phyloP scores from a whole-genome alignment of 2,329 filamentous ascomycete genomes.

The Arachnomyces sp. region DNA sequence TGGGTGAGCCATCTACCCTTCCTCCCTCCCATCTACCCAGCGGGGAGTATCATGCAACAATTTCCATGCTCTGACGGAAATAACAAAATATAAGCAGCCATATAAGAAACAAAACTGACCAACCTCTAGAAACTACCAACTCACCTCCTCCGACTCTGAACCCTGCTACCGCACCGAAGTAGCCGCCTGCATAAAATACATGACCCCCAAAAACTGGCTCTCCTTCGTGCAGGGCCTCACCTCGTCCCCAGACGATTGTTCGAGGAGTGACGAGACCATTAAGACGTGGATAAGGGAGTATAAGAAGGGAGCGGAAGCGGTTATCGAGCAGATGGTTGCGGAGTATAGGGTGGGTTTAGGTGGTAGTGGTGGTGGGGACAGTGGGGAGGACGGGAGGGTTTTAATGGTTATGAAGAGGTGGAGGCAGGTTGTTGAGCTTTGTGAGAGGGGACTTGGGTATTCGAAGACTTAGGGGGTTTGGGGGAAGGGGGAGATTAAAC shows the following conservation, averaged over 20 bases:
- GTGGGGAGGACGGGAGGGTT: slow-evolving; percentile 16
- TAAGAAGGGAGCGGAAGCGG: slow-evolving; percentile 25
- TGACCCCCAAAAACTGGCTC: slow-evolving; percentile 32
- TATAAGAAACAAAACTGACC: not conserved
- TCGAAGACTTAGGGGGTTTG: not conserved
- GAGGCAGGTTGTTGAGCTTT: slow-evolving; percentile 32
- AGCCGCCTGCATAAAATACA: slow-evolving; percentile 33
- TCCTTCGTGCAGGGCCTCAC: slow-evolving; percentile 32
- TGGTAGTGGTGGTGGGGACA: not conserved
- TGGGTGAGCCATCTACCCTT: slow-evolving; percentile 22
- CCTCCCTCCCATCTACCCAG: not conserved
- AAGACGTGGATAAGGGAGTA: slow-evolving; percentile 29
- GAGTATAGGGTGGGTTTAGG: not conserved
- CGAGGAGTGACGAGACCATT: slow-evolving; percentile 26
- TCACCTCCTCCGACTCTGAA: slow-evolving; percentile 26
- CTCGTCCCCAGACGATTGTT: slow-evolving; percentile 22
- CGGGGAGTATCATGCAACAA: slow-evolving; percentile 4
- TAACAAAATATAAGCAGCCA: too few species aligned
- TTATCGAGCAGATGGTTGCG: slow-evolving; percentile 16
- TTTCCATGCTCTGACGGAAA: too few species aligned
- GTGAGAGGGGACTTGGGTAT: slow-evolving; percentile 18
- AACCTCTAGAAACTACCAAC: slow-evolving; percentile 32
- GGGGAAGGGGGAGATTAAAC: not conserved
- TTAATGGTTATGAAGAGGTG: slow-evolving; percentile 28
- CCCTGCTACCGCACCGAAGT: slow-evolving; percentile 38